Percentiles rank a stretch among this genome's conserved stretches.
Evolutionary conservation across 192 early-diverging fungal genomes (phyloP).

Genomic region (Haplosporangium gracile): DNA sequence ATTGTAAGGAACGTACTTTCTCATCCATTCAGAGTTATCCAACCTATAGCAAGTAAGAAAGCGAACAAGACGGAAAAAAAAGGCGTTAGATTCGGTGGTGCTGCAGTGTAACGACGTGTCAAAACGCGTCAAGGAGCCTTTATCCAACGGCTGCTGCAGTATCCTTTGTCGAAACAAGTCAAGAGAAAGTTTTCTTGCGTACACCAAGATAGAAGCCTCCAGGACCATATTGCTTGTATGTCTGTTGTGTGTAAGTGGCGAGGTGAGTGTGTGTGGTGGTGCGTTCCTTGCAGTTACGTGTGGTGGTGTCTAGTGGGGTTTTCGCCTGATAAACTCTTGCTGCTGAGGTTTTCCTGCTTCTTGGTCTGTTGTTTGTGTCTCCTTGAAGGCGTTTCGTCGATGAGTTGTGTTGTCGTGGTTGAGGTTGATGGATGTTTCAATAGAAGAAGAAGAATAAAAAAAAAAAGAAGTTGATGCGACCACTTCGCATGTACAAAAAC

Average conservation of each 20-base stretch:
- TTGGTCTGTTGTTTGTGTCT: neutral
- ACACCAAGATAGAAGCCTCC: constrained; percentile 94
- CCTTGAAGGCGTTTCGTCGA: neutral
- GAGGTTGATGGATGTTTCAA: neutral
- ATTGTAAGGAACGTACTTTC: constrained; percentile 60
- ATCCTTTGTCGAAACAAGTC: neutral
- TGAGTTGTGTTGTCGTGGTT: neutral
- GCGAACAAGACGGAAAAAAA: neutral
- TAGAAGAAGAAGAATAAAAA: neutral
- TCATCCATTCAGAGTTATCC: constrained; percentile 99
- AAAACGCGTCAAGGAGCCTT: neutral
- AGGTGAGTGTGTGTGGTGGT: neutral
- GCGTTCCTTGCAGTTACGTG: neutral
- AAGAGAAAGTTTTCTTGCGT: constrained; percentile 35
- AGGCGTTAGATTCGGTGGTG: neutral
- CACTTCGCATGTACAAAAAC: neutral
- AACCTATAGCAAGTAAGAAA: constrained; percentile 58
- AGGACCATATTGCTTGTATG: constrained; percentile 78
- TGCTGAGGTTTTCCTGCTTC: neutral
- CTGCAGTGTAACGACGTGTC: neutral
- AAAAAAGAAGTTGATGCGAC: neutral
- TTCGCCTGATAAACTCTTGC: neutral
- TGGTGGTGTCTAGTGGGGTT: neutral
- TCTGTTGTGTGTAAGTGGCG: neutral
- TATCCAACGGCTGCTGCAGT: neutral